phyloP scores from a whole-genome alignment of 768 basidiomycete species.

The Lenzites betulinus region DNA sequence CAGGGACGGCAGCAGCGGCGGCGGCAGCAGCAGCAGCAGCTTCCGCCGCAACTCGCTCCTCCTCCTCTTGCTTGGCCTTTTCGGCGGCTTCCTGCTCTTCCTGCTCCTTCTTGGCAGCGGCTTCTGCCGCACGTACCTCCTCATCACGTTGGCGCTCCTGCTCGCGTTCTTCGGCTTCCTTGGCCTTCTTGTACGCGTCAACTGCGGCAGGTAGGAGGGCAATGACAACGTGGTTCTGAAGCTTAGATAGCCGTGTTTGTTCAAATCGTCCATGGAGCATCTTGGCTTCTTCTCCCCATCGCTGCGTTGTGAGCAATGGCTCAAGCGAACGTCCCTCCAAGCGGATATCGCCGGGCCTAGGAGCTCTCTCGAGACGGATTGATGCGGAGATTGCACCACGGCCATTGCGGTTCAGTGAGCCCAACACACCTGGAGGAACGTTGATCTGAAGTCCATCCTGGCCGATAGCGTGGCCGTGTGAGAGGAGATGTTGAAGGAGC shows the following conservation, averaged over 20 bases:
- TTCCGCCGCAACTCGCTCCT: slow-evolving; percentile 26
- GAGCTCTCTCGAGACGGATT: slow-evolving; percentile 61
- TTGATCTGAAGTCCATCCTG: slow-evolving; percentile 78
- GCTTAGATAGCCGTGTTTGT: slow-evolving; percentile 61
- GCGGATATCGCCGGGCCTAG: slow-evolving; percentile 40
- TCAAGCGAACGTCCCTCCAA: slow-evolving; percentile 60
- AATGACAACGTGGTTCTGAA: slow-evolving; percentile 72
- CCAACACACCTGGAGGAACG: slow-evolving; percentile 64
- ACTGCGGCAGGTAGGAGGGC: slow-evolving; percentile 80
- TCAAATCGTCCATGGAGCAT: slow-evolving; percentile 77
- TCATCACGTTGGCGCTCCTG: slow-evolving; percentile 43
- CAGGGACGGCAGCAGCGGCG: slow-evolving; percentile 17
- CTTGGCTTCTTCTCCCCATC: slow-evolving; percentile 90
- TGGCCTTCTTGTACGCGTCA: slow-evolving; percentile 51
- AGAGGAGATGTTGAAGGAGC: slow-evolving; percentile 80
- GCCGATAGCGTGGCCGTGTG: slow-evolving; percentile 50
- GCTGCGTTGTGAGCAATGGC: slow-evolving; percentile 77
- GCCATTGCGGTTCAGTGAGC: slow-evolving; percentile 55
- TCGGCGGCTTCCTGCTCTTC: slow-evolving; percentile 37
- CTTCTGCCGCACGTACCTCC: slow-evolving; percentile 56
- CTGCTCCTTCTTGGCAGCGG: slow-evolving; percentile 43
- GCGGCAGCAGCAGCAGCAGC: slow-evolving; percentile 20
- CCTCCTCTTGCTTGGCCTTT: slow-evolving; percentile 41
- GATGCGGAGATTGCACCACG: slow-evolving; percentile 49
- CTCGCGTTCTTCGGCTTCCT: slow-evolving; percentile 38